These are phyloP conservation scores for Physaria fendleri DNA, from an alignment of 345 rosid species.

Conservation along the genomic window DNA sequence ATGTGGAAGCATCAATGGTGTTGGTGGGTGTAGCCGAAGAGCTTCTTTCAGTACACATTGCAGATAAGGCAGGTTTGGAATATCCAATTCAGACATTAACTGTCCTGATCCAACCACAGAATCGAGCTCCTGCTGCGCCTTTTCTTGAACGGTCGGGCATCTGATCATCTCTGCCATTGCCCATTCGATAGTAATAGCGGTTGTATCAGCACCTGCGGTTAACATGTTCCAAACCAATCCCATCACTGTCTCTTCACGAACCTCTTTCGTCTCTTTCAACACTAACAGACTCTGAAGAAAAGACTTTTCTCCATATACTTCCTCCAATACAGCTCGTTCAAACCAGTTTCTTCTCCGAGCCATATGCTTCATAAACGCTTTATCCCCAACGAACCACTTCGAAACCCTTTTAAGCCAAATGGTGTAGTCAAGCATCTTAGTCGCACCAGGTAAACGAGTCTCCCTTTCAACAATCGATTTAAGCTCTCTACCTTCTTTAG, in stretches of 20 bases:
- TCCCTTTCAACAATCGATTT: conserved; percentile 16
- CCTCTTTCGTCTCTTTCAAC: conserved; percentile 23
- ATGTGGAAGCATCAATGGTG: conserved; percentile 49
- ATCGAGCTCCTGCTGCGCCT: conserved; percentile 32
- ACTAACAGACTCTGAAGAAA: conserved; percentile 21
- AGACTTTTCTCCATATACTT: conserved; percentile 3
- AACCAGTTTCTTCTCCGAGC: conserved; percentile 8
- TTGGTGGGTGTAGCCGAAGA: conserved; percentile 44
- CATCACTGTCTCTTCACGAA: conserved; percentile 32
- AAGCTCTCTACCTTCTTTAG: conserved; percentile 21
- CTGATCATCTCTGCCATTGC: conserved; percentile 40
- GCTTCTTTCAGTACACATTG: conserved; percentile 36
- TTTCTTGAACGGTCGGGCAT: conserved; percentile 16
- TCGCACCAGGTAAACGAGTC: conserved; percentile 11
- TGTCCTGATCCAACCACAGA: conserved; percentile 28
- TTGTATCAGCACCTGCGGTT: conserved; percentile 44
- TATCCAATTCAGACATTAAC: conserved; percentile 36
- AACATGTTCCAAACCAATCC: conserved; percentile 49
- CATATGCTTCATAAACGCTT: conserved; percentile 3
- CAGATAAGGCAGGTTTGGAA: conserved; percentile 29
- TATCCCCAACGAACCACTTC: conserved; percentile 1
- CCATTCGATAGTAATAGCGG: conserved; percentile 39
- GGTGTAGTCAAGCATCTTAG: conserved; percentile 18
- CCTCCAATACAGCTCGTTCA: conserved; percentile 10
- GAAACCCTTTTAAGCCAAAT: conserved; percentile 19